Evolutionary conservation across 352 stramenopile genomes (phyloP), one percentile per base, ranked within the genome.

Genomic region (Globisporangium emineosum): DNA sequence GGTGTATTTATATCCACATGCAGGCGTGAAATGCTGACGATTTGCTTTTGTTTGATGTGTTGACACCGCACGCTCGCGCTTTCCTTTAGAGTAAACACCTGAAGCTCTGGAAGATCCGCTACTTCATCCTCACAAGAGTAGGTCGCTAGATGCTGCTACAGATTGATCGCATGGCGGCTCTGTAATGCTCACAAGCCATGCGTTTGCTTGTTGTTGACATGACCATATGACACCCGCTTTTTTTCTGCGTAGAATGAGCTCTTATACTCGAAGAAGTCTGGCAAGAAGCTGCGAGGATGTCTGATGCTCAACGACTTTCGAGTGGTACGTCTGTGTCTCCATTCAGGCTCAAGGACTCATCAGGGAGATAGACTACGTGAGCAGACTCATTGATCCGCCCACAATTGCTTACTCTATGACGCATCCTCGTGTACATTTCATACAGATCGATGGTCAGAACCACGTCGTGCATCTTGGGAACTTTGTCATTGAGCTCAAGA

Each of bases 51-150:
- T 23, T 57, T 56, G 53, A 17, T 67, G 52, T 60, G 29, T 25
- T 25, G 15, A 37, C 40, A 7, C 27, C 4, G 37, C 40, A 2
- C 5, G 40, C 40, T 45, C 40, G 15, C 40, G 40, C 40, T 21
- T 47, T 21, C 40, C 45, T 40, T 57, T 61, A 95, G 87, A 95
- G 87, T 66, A 81, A 90, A 58, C 87, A 95, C 64, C 50, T 95
- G 17, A 91, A 93, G 71, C 69, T 93, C 50, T 95, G 87, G 87
- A 90, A 90, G 65, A 82, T 95, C 45, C 87, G 87, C 42, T 95
- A 93, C 69, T 95, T 93, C 63, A 67, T 93, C 32, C 78, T 95
- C 52, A 86, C 87, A 12, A 75, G 80, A 78, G 86, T 83, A 74
- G 65, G 62, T 30, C 49, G 57, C n/a, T 57, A 0, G 55, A 13